Evolutionary conservation across 805 yeast genomes (phyloP), one percentile per base, ranked within the genome.

Genomic region (Metschnikowia rubicola): DNA sequence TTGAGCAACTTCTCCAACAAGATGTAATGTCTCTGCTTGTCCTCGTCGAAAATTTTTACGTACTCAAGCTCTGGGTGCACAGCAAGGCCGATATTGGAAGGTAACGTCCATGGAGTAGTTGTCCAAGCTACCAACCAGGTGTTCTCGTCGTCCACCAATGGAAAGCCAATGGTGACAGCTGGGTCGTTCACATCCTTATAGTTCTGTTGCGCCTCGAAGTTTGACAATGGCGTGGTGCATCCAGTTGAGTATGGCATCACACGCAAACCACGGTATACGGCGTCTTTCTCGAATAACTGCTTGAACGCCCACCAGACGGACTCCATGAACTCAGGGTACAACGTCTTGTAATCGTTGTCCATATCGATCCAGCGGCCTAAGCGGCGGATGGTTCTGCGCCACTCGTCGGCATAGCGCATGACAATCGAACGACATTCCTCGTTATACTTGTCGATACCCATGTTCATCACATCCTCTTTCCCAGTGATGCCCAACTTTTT

Each of bases 231-330:
- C 44, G 99, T 94, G 35, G 97, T 92, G 55, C 88, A 84, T 47
- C 96, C 99, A 35, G 98, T 92, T 28, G 98, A 92, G 71, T 94
- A 94, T 39, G 99, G 99, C 99, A 94, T 94, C 45, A 94, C 99
- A 67, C 96, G 83, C 68, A 81, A 83, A 49, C 99, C 99, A 70
- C 96, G 82, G 75, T 94, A 94, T 39, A 94, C 98, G 47, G 88
- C 81, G 43, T 83, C 86, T 70, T 91, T 94, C 48, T 86, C 83
- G 66, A 74, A 89, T 58, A 94, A 75, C 71, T 89, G 83, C 74
- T 86, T 83, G 79, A 94, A 94, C 30, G 89, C 96, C 99, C 99
- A 94, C 99, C 99, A 94, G 41, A 84, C 94, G 39, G 97, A 88
- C 74, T 94, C 99, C 99, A 94, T 94, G 60, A 89, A 94, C 47